Base-by-base conservation (phyloP, 2,329 filamentous ascomycete genomes). In the Ascochyta fabae region DNA sequence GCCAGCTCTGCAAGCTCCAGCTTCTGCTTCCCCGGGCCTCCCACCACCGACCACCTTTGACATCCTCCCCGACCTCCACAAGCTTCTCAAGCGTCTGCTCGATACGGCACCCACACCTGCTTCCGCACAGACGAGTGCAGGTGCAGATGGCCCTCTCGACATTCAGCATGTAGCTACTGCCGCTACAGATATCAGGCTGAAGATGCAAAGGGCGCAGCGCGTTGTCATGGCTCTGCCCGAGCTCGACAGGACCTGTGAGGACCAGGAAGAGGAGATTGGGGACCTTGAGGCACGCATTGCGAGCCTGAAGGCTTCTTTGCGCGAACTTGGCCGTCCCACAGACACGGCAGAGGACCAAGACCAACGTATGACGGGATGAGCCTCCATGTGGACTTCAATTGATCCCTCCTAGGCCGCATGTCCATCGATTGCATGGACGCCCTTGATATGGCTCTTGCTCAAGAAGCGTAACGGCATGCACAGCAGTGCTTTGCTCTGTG, bases 41-140 rank as follows among this genome's bases (percentile, higher is more conserved):
- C 89, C 95, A 59, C 85, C 90, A 45, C 90, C 93, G 26, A 88
- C 93, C 75, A 86, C 87, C 45, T 91, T 97, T 78, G 93, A 96
- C 79, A 86, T 92, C 65, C 84, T 96, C 49, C 91, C 92, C 24
- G 87, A 92, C 69, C 86, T 97, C 49, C 88, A 91, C 69, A 83
- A 87, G 56, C 86, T 96, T 64, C 86, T 97, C 58, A 82, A 86
- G 62, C 90, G 90, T 46, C 84, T 97, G 16, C 86, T 90, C 64
- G 81, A 78, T 26, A 68, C 65, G 65, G 64, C 66, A 4, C 63
- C 69, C 0, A 62, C 69, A 4, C 61, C 65, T 10, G 67, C 66
- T 1, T 64, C 69, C 1, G 55, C 61, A n/a, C 69, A 72, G 23
- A 49, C 65, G 12, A 56, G 61, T 13, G 58, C 59, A 48, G 72